Evolutionary conservation across 1,284 basidiomycete genomes (phyloP).

Genomic region (Moesziomyces globuligerus): DNA sequence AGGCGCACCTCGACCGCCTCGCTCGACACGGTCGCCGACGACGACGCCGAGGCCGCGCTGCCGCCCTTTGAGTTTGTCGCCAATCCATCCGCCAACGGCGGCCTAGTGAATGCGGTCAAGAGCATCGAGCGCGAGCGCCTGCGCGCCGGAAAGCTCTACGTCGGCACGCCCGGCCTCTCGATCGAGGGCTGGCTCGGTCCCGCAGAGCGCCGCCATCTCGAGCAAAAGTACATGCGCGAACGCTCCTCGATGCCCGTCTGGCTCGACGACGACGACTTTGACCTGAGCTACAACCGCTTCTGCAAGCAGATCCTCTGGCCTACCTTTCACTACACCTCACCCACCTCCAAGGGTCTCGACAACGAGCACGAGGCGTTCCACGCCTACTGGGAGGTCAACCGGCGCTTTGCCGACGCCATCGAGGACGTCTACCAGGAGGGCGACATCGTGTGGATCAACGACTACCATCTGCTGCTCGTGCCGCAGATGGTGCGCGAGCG

Average conservation of each 20-base stretch:
- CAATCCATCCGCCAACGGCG: constrained; percentile 65
- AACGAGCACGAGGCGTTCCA: constrained; percentile 79
- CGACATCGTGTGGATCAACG: constrained; percentile 75
- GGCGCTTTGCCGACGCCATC: constrained; percentile 83
- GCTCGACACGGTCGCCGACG: constrained; percentile 40
- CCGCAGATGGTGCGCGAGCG: constrained; percentile 77
- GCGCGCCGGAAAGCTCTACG: constrained; percentile 57
- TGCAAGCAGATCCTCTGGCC: constrained; percentile 92
- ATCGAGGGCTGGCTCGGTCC: constrained; percentile 57
- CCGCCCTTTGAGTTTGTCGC: constrained; percentile 60
- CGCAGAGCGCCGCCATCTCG: constrained; percentile 71
- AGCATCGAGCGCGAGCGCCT: constrained; percentile 55
- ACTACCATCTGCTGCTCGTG: constrained; percentile 82
- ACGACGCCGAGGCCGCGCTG: constrained; percentile 16
- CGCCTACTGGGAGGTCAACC: constrained; percentile 83
- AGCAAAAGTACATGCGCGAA: constrained; percentile 73
- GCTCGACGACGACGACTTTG: constrained; percentile 74
- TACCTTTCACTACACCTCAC: constrained; percentile 84
- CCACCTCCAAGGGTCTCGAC: constrained; percentile 82
- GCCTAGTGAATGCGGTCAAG: constrained; percentile 64
- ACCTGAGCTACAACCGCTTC: constrained; percentile 83
- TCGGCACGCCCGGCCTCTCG: constrained; percentile 62
- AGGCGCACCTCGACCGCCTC: constrained; percentile 47
- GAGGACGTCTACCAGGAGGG: constrained; percentile 79
- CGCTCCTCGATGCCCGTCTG: constrained; percentile 78